Conservation (phyloP, 2,329 filamentous ascomycete genomes). For the Coniochaeta sp. region DNA sequence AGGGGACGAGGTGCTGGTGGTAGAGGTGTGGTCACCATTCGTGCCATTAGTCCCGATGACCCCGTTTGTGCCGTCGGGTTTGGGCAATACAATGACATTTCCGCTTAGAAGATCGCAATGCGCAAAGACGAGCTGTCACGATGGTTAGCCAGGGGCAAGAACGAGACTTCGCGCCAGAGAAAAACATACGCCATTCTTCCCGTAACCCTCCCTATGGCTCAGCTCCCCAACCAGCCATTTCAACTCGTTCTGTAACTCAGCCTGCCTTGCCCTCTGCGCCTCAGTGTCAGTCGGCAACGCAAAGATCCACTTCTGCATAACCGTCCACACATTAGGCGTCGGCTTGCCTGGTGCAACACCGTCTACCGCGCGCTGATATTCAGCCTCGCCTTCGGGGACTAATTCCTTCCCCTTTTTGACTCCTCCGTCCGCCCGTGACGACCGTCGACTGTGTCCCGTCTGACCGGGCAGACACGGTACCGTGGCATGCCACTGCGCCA, state of each 20-base stretch:
- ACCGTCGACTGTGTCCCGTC: constrained; percentile 28
- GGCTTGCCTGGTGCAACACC: constrained; percentile 58
- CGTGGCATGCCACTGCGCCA: constrained; percentile 88
- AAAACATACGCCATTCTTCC: constrained; percentile 60
- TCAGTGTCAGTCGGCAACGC: constrained; percentile 71
- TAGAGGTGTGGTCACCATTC: constrained; percentile 13
- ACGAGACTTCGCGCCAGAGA: not conserved
- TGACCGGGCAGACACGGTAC: constrained; percentile 46
- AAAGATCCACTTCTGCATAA: constrained; percentile 91
- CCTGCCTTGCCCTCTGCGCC: constrained; percentile 59
- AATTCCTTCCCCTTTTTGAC: constrained; percentile 5
- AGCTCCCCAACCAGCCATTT: constrained; percentile 61
- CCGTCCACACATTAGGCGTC: constrained; percentile 86
- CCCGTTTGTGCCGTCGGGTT: constrained; percentile 1
- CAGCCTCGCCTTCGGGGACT: constrained; percentile 21
- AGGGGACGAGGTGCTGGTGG: constrained; percentile 18
- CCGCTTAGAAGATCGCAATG: constrained; percentile 95
- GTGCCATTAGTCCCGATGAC: constrained; percentile 2
- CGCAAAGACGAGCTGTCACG: constrained; percentile 69
- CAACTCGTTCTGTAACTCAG: constrained; percentile 66
- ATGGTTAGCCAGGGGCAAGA: constrained; percentile 6
- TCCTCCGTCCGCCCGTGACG: constrained; percentile 13
- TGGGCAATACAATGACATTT: constrained; percentile 80
- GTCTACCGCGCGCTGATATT: constrained; percentile 34
- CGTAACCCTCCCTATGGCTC: constrained; percentile 69